Evolutionary conservation across 768 basidiomycete genomes (phyloP), one percentile per base, ranked within the genome.

Genomic region (Russula abietina): DNA sequence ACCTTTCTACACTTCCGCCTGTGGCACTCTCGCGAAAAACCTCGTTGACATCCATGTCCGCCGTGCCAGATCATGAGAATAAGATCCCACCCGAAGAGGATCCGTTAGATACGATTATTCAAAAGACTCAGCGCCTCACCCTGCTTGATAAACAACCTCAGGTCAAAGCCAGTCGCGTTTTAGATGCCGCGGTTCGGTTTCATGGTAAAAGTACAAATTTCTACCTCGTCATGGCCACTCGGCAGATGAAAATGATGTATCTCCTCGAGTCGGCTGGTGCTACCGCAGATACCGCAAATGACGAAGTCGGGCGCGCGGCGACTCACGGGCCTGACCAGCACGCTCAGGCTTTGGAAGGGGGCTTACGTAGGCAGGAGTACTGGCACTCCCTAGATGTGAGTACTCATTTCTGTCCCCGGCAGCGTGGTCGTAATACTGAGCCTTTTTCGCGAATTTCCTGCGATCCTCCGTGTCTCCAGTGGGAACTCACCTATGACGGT

Each of bases 401-500:
- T 63, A 24, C 36, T 32, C 26, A 11, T 55, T 60, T 55, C 45
- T n/a, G 14, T 45, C 14, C 33, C n/a, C 24, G 9, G 17, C 41
- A 17, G n/a, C 33, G 38, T 52, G 30, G 41, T n/a, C 17, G 1
- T 52, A 14, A 45, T 16, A 6, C 39, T 41, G 52, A 46, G 24
- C 41, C 26, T 26, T 33, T 33, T 24, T 2, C 9, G 41, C 24
- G 9, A 41, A 24, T 22, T 19, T 39, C 28, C 22, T 43, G 51
- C 61, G 22, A 59, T 57, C 5, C 56, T 17, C 45, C 52, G n/a
- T 46, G 12, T 32, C 50, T 53, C 36, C 22, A 87, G 85, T 87
- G 86, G 83, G 87, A 88, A 70, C 69, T 78, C 45, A 71, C 71
- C 30, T 85, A 79, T 69, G 85, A 86, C 71, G 78, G 80, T 22